Evolutionary conservation across 176 grass and related monocot species (phyloP).

Genomic region (Rhynchospora pubera): DNA sequence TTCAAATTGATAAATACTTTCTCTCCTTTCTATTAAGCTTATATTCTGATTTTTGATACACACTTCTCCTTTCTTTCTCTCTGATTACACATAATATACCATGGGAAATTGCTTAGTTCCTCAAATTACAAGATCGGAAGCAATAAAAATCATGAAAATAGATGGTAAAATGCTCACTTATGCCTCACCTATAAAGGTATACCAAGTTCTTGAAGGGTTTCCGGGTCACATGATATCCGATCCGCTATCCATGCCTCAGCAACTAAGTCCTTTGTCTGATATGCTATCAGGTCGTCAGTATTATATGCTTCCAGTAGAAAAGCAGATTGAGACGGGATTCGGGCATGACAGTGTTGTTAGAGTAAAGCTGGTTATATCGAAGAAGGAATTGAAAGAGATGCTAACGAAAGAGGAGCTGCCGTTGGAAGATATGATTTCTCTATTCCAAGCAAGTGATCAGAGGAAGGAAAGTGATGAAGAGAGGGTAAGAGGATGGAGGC

Average conservation of each 20-base stretch:
- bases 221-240: not conserved
- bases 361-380: conserved; percentile 67
- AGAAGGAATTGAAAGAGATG: conserved; percentile 58
- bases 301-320: conserved; percentile 6
- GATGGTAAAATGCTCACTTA: conserved; percentile 27
- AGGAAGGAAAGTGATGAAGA: not conserved
- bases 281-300: conserved; percentile 13
- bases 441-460: conserved; percentile 24
- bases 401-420: conserved; percentile 34
- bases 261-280: conserved; percentile 11
- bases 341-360: conserved; percentile 25
- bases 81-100: not conserved
- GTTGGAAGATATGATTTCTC: conserved; percentile 29
- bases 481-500: conserved; percentile 39
- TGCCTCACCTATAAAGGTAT: conserved; percentile 10
- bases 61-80: not conserved
- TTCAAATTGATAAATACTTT: not conserved
- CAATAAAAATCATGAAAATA: conserved; percentile 36
- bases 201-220: not conserved
- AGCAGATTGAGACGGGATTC: not conserved
- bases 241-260: not conserved
- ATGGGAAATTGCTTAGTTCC: conserved; percentile 72
- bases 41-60: not conserved
- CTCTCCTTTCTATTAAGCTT: too few relatives aligned
- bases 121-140: conserved; percentile 15